These are phyloP conservation scores for Malbranchea cinnamomea DNA, from an alignment of 2,329 filamentous ascomycete species.

Conservation along the genomic window DNA sequence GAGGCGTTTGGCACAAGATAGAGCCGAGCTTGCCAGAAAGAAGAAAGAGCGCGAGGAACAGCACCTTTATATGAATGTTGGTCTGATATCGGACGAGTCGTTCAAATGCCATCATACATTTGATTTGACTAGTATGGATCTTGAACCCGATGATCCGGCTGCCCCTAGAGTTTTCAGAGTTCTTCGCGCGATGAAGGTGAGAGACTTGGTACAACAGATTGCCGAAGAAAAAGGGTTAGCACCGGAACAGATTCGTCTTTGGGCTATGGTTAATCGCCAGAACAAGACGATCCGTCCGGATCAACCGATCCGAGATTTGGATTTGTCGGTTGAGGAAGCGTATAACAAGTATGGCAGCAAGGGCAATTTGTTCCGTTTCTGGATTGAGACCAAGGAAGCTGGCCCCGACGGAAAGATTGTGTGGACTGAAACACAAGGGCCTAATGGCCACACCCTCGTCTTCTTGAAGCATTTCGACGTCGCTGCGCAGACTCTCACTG, in stretches of 20 bases:
- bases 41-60: constrained; percentile 86
- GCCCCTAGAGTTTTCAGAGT: constrained; percentile 59
- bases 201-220: constrained; percentile 57
- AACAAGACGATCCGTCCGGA: constrained; percentile 94
- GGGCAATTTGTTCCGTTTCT: constrained; percentile 54
- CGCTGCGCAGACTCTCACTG: constrained; percentile 57
- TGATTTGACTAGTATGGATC: constrained; percentile 60
- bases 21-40: constrained; percentile 55
- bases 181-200: constrained; percentile 58
- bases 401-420: constrained; percentile 54
- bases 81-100: constrained; percentile 65
- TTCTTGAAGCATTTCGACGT: constrained; percentile 89
- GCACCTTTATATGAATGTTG: constrained; percentile 77
- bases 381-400: constrained; percentile 65
- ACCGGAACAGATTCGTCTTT: constrained; percentile 59
- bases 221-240: constrained; percentile 56
- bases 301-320: constrained; percentile 62
- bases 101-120: constrained; percentile 72
- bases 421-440: constrained; percentile 40
- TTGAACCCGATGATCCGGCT: constrained; percentile 46
- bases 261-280: constrained; percentile 97
- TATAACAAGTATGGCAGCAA: constrained; percentile 53
- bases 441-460: constrained; percentile 52
- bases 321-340: constrained; percentile 65
- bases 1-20: constrained; percentile 66